A percentile compares a stretch with the other conserved stretches of the same genome.
These are phyloP conservation scores for Dryadomyces quercus-mongolicae DNA, from an alignment of 2,329 filamentous ascomycete species.

Conservation along the genomic window DNA sequence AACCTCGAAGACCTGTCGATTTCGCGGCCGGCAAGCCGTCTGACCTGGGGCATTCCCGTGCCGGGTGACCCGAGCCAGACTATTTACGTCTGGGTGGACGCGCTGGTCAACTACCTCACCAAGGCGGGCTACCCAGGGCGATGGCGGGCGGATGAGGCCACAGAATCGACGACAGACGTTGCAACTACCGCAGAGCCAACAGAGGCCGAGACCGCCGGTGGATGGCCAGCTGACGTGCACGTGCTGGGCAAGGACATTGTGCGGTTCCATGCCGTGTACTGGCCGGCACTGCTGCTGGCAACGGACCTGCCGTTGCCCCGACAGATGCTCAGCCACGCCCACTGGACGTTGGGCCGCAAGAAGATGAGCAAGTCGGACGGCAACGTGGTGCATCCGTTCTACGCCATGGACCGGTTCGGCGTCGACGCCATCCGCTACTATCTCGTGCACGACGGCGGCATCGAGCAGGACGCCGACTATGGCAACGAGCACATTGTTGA, in stretches of 20 bases:
- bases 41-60: constrained; percentile 82
- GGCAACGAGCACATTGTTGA: constrained; percentile 64
- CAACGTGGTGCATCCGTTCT: constrained; percentile 90
- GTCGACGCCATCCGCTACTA: constrained; percentile 84
- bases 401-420: constrained; percentile 79
- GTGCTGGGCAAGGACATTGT: constrained; percentile 95
- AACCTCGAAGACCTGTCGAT: constrained; percentile 75
- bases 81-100: constrained; percentile 97
- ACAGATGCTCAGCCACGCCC: constrained; percentile 75
- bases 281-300: constrained; percentile 92
- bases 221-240: constrained; percentile 88
- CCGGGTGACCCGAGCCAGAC: constrained; percentile 77
- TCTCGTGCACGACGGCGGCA: constrained; percentile 66
- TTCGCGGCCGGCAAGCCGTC: constrained; percentile 64
- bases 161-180: no score
- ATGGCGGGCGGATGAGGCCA: constrained; percentile 47
- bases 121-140: constrained; percentile 65
- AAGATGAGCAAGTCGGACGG: constrained; percentile 98
- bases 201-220: constrained; percentile 25
- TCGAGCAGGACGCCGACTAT: constrained; percentile 72
- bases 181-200: not conserved
- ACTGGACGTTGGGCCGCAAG: constrained; percentile 83
- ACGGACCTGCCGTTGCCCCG: constrained; percentile 67
- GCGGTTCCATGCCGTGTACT: constrained; percentile 94
- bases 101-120: constrained; percentile 86